Conservation (phyloP, 2,329 filamentous ascomycete genomes). For the Diaporthe sp. region DNA sequence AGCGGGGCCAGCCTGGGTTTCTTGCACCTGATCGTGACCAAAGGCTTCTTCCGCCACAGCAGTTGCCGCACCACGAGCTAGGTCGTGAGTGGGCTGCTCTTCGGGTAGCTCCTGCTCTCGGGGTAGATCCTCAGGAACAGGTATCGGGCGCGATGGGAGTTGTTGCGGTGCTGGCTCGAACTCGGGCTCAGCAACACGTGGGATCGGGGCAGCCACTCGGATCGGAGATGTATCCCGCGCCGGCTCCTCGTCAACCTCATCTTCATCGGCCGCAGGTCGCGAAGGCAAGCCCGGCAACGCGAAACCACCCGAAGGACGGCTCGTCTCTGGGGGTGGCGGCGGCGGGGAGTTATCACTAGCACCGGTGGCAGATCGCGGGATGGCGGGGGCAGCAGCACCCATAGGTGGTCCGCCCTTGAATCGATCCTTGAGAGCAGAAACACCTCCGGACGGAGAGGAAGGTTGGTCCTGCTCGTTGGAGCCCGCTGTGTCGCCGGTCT, state of each 20-base stretch:
- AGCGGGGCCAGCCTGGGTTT: conserved; percentile 52
- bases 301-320: conserved; percentile 81
- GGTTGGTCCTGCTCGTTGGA: conserved; percentile 65
- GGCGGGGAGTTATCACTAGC: conserved; percentile 65
- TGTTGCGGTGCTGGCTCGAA: conserved; percentile 65
- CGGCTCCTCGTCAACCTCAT: conserved; percentile 71
- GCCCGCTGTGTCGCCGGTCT: conserved; percentile 69
- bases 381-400: conserved; percentile 60
- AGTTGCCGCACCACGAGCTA: conserved; percentile 68
- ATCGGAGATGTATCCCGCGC: conserved; percentile 80
- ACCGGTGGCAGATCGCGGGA: conserved; percentile 54
- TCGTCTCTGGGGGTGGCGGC: conserved; percentile 73
- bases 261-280: conserved; percentile 67
- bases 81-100: conserved; percentile 73
- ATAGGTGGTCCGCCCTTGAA: conserved; percentile 85
- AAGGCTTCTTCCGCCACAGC: conserved; percentile 65
- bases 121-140: conserved; percentile 73
- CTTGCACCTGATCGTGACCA: conserved; percentile 54
- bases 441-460: conserved; percentile 71
- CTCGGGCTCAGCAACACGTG: conserved; percentile 70
- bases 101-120: conserved; percentile 75
- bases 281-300: conserved; percentile 83
- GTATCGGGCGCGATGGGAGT: conserved; percentile 71
- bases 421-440: conserved; percentile 83
- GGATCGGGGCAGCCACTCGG: conserved; percentile 87